These are phyloP conservation scores for Lasiodiplodia sp. DNA, from an alignment of 2,329 filamentous ascomycete genomes.

Conservation along the genomic window DNA sequence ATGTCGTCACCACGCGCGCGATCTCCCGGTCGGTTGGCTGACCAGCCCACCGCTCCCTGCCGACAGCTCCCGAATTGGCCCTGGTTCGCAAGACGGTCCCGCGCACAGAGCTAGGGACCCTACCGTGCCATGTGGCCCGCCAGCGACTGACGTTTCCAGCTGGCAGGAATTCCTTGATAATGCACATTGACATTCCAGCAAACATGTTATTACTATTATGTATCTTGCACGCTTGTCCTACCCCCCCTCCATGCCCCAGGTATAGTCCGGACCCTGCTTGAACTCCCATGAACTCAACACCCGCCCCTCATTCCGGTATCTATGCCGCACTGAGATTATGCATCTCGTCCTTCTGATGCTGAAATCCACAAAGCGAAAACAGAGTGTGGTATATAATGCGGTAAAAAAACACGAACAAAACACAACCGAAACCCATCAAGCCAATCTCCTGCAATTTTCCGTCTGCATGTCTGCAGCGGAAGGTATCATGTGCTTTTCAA, in stretches of 20 bases:
- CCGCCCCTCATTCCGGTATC: background rate
- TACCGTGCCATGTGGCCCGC: background rate
- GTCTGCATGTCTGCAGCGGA: background rate
- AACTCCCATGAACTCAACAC: conserved; percentile 17
- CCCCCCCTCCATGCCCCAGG: background rate
- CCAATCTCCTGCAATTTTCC: conserved; percentile 3
- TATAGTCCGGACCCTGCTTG: background rate
- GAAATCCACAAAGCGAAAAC: background rate
- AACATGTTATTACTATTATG: conserved; percentile 20
- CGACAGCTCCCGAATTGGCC: conserved; percentile 8
- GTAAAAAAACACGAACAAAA: conserved; percentile 10
- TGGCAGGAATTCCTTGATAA: background rate
- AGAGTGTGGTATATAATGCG: conserved; percentile 24
- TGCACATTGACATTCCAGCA: background rate
- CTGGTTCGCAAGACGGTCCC: background rate
- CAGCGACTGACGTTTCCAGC: background rate
- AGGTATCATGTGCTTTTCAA: conserved; percentile 22
- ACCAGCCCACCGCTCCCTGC: background rate
- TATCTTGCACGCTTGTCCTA: conserved; percentile 1
- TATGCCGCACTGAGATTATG: conserved; percentile 1
- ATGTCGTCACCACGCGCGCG: conserved; percentile 12
- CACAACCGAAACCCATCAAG: conserved; percentile 5
- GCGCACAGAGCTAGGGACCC: background rate
- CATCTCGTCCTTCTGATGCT: conserved; percentile 8
- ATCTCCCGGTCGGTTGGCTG: conserved; percentile 7